Percentiles rank a stretch among this genome's conserved stretches.
Evolutionary conservation across 805 yeast species (phyloP).

Genomic region (Zygoascus ofunaensis): DNA sequence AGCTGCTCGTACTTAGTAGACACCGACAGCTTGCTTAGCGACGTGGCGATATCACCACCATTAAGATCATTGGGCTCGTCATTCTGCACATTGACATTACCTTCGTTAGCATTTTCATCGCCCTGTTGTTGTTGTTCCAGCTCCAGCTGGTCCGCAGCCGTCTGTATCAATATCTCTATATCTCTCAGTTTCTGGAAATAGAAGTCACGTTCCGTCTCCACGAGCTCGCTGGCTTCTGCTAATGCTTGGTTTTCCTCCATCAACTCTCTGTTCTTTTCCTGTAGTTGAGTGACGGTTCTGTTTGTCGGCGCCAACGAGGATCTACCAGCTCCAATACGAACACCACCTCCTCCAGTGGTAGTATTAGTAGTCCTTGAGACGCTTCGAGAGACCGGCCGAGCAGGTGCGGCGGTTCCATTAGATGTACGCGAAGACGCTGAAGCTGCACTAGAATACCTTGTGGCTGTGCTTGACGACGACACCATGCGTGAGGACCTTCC

Average conservation of each 20-base stretch:
- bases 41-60: constrained; percentile 5
- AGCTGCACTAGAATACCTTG: not conserved
- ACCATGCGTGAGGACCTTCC: constrained; percentile 2
- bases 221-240: constrained; percentile 49
- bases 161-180: constrained; percentile 71
- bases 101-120: constrained; percentile 6
- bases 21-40: constrained; percentile 14
- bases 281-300: constrained; percentile 34
- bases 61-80: no score
- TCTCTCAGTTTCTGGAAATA: constrained; percentile 84
- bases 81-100: not conserved
- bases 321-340: constrained; percentile 7
- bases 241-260: constrained; percentile 49
- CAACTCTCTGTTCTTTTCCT: constrained; percentile 32
- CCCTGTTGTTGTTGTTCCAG: constrained; percentile 4
- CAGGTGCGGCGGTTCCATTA: constrained; percentile 4
- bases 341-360: constrained; percentile 5
- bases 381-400: not conserved
- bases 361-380: not conserved
- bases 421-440: not conserved
- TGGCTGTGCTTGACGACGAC: constrained; percentile 1
- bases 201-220: constrained; percentile 75
- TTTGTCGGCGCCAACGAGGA: constrained; percentile 4
- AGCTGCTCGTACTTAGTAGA: constrained; percentile 18
- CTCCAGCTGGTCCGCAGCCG: constrained; percentile 44